A percentile compares a stretch with the other conserved stretches of the same genome.
Conservation (phyloP, 2,329 filamentous ascomycete species). For the Aspergillus jensenii region DNA sequence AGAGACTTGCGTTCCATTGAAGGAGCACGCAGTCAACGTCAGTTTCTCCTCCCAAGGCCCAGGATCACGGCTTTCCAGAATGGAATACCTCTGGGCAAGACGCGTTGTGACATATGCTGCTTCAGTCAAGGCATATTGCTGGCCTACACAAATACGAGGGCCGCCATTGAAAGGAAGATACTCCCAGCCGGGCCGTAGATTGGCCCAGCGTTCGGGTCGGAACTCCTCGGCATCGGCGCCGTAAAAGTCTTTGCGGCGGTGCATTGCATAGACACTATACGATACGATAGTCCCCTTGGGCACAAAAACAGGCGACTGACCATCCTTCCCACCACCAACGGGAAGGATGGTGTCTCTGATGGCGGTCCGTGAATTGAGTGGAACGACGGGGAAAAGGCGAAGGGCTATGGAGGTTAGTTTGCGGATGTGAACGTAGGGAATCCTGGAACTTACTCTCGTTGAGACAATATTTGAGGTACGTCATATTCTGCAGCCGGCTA, state of each 20-base stretch:
- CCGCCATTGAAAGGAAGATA: constrained; percentile 38
- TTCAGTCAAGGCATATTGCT: constrained; percentile 39
- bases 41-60: constrained; percentile 28
- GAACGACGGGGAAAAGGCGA: constrained; percentile 45
- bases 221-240: constrained; percentile 47
- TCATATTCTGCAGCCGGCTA: constrained; percentile 23
- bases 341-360: constrained; percentile 41
- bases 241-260: constrained; percentile 57
- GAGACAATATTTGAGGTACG: constrained; percentile 23
- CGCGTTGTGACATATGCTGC: constrained; percentile 35
- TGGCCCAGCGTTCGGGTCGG: constrained; percentile 51
- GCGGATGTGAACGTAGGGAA: neutral
- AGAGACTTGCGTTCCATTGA: constrained; percentile 23
- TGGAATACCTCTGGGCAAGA: constrained; percentile 33
- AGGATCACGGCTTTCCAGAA: constrained; percentile 29
- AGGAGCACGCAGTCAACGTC: constrained; percentile 22
- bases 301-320: constrained; percentile 59
- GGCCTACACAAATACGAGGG: constrained; percentile 33
- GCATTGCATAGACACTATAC: constrained; percentile 71
- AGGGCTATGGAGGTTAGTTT: constrained; percentile 27
- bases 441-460: constrained; percentile 23
- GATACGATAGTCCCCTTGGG: constrained; percentile 63
- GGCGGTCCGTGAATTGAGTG: constrained; percentile 40
- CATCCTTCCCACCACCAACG: constrained; percentile 60
- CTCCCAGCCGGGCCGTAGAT: constrained; percentile 28